Conservation (phyloP, 495 filamentous ascomycete genomes). For the Neurospora sp. region DNA sequence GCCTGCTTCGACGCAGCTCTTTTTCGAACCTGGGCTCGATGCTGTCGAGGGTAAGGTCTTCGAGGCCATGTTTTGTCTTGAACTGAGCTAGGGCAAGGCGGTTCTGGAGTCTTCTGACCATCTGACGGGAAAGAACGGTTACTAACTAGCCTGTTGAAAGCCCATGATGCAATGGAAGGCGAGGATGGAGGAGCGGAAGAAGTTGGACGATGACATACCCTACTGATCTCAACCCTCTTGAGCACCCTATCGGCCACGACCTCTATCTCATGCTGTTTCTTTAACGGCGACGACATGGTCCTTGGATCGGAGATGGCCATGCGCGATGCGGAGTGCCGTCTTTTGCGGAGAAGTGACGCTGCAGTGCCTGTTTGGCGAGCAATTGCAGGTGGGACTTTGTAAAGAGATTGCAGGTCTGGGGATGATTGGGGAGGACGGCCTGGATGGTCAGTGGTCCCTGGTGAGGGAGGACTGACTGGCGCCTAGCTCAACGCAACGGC, state of each 20-base stretch:
- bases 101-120: slow-evolving; percentile 82
- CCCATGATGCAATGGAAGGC: slow-evolving; percentile 1
- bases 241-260: slow-evolving; percentile 60
- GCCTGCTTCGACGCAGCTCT: slow-evolving; percentile 55
- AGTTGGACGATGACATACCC: slow-evolving; percentile 42
- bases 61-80: slow-evolving; percentile 88
- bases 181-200: not conserved
- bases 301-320: slow-evolving; percentile 17
- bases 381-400: slow-evolving; percentile 9
- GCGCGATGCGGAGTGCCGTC: slow-evolving; percentile 4
- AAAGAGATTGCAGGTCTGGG: slow-evolving; percentile 16
- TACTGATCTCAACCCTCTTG: slow-evolving; percentile 68
- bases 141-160: slow-evolving; percentile 1
- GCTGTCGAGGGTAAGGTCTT: slow-evolving; percentile 61
- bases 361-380: slow-evolving; percentile 10
- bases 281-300: slow-evolving; percentile 46
- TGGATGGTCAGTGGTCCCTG: not conserved
- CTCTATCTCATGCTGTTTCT: slow-evolving; percentile 43
- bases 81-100: slow-evolving; percentile 90
- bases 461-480: not conserved
- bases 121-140: slow-evolving; percentile 41
- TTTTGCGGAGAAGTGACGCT: slow-evolving; percentile 14
- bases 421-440: slow-evolving; percentile 15
- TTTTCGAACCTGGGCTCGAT: slow-evolving; percentile 68
- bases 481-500: not conserved